Percentiles rank a stretch among this genome's conserved stretches.
phyloP scores from a whole-genome alignment of 805 yeast species.

The Candida tibetensis region DNA sequence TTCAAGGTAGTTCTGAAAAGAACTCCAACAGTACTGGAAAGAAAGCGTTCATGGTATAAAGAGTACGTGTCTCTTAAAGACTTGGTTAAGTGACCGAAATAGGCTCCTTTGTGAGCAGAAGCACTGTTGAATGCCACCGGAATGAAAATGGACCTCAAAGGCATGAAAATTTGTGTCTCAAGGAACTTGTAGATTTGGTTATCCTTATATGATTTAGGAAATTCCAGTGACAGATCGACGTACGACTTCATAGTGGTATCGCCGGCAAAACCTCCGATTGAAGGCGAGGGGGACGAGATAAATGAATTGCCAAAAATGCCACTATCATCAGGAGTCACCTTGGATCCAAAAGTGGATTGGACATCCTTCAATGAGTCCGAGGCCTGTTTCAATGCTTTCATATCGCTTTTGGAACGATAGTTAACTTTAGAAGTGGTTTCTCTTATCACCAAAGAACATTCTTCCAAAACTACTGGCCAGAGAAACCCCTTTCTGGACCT shows the following conservation, averaged over 20 bases:
- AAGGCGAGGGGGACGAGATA: slow-evolving; percentile 1
- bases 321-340: slow-evolving; percentile 10
- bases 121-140: not conserved
- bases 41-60: slow-evolving; percentile 22
- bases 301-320: slow-evolving; percentile 40
- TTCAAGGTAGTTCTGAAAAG: slow-evolving; percentile 38
- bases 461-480: slow-evolving; percentile 62
- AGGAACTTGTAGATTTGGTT: slow-evolving; percentile 7
- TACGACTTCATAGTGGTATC: slow-evolving; percentile 1
- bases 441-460: slow-evolving; percentile 55
- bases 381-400: slow-evolving; percentile 24
- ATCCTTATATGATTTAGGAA: not conserved
- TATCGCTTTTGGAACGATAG: slow-evolving; percentile 29
- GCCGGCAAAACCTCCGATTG: not conserved
- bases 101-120: not conserved
- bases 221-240: not conserved
- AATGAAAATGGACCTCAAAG: slow-evolving; percentile 9
- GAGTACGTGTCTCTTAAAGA: slow-evolving; percentile 5
- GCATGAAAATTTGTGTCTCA: slow-evolving; percentile 14
- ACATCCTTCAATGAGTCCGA: slow-evolving; percentile 18
- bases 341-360: not conserved
- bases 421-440: slow-evolving; percentile 45
- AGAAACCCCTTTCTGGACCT: slow-evolving; percentile 42
- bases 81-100: not conserved
- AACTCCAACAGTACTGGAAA: slow-evolving; percentile 32